A percentile compares a stretch with the other conserved stretches of the same genome.
These are phyloP conservation scores for Pistacia integerrima DNA, from an alignment of 345 rosid genomes.

Conservation along the genomic window DNA sequence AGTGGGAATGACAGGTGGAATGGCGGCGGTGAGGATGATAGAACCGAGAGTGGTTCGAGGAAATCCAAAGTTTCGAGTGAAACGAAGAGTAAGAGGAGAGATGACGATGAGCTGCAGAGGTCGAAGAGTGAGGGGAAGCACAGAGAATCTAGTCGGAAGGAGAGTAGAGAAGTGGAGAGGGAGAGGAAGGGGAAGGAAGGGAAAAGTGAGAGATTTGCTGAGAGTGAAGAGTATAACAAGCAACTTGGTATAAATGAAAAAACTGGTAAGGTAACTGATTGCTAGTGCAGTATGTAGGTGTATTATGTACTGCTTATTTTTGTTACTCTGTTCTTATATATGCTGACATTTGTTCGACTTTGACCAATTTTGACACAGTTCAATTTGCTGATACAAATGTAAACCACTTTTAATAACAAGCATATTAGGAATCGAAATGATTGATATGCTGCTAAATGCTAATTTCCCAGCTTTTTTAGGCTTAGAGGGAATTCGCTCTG, in stretches of 20 bases:
- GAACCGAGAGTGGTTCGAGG: slow-evolving; percentile 45
- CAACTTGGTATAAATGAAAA: slow-evolving; percentile 39
- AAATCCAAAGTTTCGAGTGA: slow-evolving; percentile 62
- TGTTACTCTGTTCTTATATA: not conserved
- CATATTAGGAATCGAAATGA: too few species aligned
- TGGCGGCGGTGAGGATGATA: slow-evolving; percentile 61
- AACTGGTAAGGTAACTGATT: slow-evolving; percentile 62
- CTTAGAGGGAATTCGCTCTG: too few species aligned
- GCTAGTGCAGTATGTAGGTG: not conserved
- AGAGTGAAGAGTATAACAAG: slow-evolving; percentile 53
- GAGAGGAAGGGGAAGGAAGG: slow-evolving; percentile 56
- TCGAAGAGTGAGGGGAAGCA: slow-evolving; percentile 68
- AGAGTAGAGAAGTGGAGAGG: slow-evolving; percentile 47
- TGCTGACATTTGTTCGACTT: too few species aligned
- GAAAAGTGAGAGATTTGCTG: slow-evolving; percentile 53
- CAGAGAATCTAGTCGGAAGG: slow-evolving; percentile 66
- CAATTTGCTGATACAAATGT: too few species aligned
- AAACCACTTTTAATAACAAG: too few species aligned
- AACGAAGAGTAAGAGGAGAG: slow-evolving; percentile 68
- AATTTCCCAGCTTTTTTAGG: too few species aligned
- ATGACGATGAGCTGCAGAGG: slow-evolving; percentile 39
- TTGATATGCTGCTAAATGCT: too few species aligned
- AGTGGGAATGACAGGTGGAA: slow-evolving; percentile 75
- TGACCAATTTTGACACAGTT: too few species aligned
- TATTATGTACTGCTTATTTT: slow-evolving; percentile 2